A percentile compares a stretch with the other conserved stretches of the same genome.
These are phyloP conservation scores for Dendrocalamus latiflorus DNA, from an alignment of 202 grass and related monocot genomes.

Conservation along the genomic window DNA sequence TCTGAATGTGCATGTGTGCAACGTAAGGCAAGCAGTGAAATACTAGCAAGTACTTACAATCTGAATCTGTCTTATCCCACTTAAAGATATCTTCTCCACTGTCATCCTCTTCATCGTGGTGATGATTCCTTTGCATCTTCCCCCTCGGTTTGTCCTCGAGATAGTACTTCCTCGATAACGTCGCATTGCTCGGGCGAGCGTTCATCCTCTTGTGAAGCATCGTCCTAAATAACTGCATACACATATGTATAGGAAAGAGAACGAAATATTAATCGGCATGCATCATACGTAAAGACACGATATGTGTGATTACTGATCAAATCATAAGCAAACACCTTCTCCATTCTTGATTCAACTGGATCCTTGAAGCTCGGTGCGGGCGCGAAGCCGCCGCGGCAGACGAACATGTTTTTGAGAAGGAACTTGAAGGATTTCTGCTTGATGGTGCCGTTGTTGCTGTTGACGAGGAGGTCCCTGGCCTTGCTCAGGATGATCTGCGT, in stretches of 20 bases:
- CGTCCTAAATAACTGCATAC: slow-evolving; percentile 59
- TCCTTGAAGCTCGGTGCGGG: slow-evolving; percentile 63
- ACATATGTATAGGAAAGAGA: background rate
- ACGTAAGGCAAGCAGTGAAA: background rate
- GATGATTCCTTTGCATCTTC: slow-evolving; percentile 9
- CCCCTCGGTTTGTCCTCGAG: slow-evolving; percentile 54
- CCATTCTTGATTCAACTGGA: slow-evolving; percentile 70
- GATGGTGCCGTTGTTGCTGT: slow-evolving; percentile 41
- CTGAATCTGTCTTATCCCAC: slow-evolving; percentile 96
- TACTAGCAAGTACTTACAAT: slow-evolving; percentile 52
- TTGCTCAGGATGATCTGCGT: slow-evolving; percentile 95
- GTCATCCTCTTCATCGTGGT: slow-evolving; percentile 3
- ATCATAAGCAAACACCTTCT: slow-evolving; percentile 49
- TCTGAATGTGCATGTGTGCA: background rate
- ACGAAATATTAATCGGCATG: background rate
- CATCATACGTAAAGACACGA: background rate
- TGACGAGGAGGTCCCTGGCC: slow-evolving; percentile 69
- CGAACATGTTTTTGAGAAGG: slow-evolving; percentile 92
- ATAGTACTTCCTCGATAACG: slow-evolving; percentile 61
- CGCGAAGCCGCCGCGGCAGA: slow-evolving; percentile 53
- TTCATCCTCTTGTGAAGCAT: slow-evolving; percentile 70
- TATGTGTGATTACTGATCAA: background rate
- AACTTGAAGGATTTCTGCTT: slow-evolving; percentile 84
- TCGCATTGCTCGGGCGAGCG: slow-evolving; percentile 39
- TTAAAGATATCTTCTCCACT: slow-evolving; percentile 42